Conservation (phyloP, 2,329 filamentous ascomycete genomes). For the Coniochaeta pulveracea region DNA sequence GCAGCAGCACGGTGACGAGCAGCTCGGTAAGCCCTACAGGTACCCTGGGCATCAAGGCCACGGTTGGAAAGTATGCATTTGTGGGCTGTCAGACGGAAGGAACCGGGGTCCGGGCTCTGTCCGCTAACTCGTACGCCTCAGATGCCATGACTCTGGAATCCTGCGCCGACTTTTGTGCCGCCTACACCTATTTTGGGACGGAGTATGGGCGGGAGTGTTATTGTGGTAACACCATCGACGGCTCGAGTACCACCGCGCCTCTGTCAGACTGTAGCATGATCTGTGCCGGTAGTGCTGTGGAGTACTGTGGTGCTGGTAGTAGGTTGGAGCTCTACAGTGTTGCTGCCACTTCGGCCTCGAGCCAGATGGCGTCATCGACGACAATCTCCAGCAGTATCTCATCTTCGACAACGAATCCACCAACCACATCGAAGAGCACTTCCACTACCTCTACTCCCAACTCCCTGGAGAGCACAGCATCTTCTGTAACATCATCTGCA, state of each 20-base stretch:
- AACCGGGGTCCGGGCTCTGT: slow-evolving; percentile 22
- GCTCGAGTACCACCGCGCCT: slow-evolving; percentile 18
- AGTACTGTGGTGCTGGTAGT: slow-evolving; percentile 26
- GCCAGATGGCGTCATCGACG: not conserved
- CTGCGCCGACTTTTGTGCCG: slow-evolving; percentile 22
- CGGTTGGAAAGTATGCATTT: slow-evolving; percentile 22
- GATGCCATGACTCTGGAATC: slow-evolving; percentile 25
- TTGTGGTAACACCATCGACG: slow-evolving; percentile 24
- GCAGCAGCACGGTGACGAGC: slow-evolving; percentile 11
- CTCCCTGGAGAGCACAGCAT: too few relatives aligned
- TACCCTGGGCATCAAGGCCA: slow-evolving; percentile 20
- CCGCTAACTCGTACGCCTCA: slow-evolving; percentile 15
- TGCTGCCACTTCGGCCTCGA: slow-evolving; percentile 6
- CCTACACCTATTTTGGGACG: slow-evolving; percentile 23
- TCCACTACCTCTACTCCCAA: slow-evolving; percentile 6
- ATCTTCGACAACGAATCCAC: not conserved
- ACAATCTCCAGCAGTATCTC: slow-evolving; percentile 8
- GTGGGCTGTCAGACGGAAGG: slow-evolving; percentile 27
- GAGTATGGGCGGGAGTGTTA: slow-evolving; percentile 28
- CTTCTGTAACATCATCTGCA: not conserved
- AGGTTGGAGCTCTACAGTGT: slow-evolving; percentile 24
- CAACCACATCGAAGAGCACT: slow-evolving; percentile 6
- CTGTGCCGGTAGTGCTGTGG: slow-evolving; percentile 21
- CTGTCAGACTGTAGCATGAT: slow-evolving; percentile 24
- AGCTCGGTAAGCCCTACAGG: slow-evolving; percentile 19